Evolutionary conservation across 208 protist species (phyloP), one percentile per base, ranked within the genome.

Genomic region (Porcisia hertigi): DNA sequence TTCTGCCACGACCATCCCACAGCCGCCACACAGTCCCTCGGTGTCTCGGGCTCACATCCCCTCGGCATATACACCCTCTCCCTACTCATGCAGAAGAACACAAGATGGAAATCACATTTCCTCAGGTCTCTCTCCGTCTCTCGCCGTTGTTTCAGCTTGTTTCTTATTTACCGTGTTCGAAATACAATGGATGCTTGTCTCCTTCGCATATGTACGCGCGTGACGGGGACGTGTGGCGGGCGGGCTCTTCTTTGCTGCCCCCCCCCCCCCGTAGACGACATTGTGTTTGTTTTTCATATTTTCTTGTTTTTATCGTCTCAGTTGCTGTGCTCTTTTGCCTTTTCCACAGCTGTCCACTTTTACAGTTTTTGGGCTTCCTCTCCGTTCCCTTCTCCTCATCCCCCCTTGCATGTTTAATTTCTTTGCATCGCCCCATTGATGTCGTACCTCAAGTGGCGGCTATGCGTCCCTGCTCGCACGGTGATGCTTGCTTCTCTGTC

Each of bases 1-100:
- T 60, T 71, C 60, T 30, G 67, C 55, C 62, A 39, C 23, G 23
- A 25, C 25, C 60, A 23, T 71, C 73, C 34, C 34, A 53, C 52
- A 41, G 54, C 25, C 55, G 16, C 23, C 55, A 20, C 23, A 14
- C 25, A 53, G 30, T n/a, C 34, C 47, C 67, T 63, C 57, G 11
- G 47, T 52, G 47, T 34, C 62, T 67, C 1, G 25, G 43, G 65
- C 34, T 60, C 53, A 41, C 41, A 3, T 25, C 43, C 64, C 39
- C 20, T 54, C 8, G 8, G n/a, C 43, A 16, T 39, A 16, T 39
- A 36, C 64, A 14, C 63, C n/a, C 63, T n/a, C 41, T 34, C 63
- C 41, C 20, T 18, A 49, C 63, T 49, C 16, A 36, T 25, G 8
- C 62, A 25, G 43, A 20, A 65, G 23, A n/a, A 36, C 23, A 14